Evolutionary conservation across 768 basidiomycete species (phyloP), one percentile per base, ranked within the genome.

Genomic region (Melanogaster broomeanus): DNA sequence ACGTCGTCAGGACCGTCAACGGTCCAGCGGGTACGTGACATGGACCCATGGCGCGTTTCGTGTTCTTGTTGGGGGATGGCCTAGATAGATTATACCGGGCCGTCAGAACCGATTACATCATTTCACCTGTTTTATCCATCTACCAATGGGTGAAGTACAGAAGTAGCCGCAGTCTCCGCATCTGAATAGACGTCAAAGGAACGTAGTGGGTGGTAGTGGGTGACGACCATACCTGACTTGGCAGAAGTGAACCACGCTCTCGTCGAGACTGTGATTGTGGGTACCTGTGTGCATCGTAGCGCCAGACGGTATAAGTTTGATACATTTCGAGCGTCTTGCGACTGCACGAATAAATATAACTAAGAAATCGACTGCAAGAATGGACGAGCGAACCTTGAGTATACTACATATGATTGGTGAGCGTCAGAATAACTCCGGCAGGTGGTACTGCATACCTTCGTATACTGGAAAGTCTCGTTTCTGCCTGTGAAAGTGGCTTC

Each of bases 391-490:
- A 47, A 81, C 80, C 78, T 72, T 83, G 83, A 3, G 77, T 71
- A 59, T 82, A 83, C 82, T 83, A 39, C 11, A 4, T n/a, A 22
- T 15, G 9, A 18, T 48, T 25, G 7, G 19, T 21, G 12, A 45
- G 28, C 1, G 1, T 27, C 24, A 22, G 33, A 39, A 42, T 25
- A 41, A 42, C 7, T 7, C n/a, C 16, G n/a, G 44, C 6, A 10
- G 2, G 18, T 22, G 31, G 22, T 13, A 43, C 19, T 25, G 48
- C 60, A 24, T 45, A 81, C 84, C 73, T 85, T 85, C 0, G 85
- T 86, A 45, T 82, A 86, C 58, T 81, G 77, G 57, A 84, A 86
- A 1, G 77, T 82, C 52, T 83, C 80, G 43, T 84, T 79, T 51
- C 64, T 70, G 0, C 84, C 85, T 0, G 76, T 77, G 55, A 85